Conservation (phyloP, 2,329 filamentous ascomycete genomes). For the Cyphellophora europaea region DNA sequence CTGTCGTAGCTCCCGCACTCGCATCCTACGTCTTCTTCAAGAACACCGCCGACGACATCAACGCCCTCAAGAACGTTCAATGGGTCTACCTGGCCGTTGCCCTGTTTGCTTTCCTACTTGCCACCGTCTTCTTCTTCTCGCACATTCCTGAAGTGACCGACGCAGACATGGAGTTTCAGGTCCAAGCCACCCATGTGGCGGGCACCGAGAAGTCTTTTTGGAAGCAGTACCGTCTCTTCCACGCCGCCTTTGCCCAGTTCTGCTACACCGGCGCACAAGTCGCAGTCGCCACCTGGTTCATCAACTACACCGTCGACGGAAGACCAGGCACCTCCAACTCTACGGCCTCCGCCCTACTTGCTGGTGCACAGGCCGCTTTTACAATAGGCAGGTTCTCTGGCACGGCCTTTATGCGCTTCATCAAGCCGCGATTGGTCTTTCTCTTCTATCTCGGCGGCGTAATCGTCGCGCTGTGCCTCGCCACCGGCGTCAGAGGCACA, state of each 20-base stretch:
- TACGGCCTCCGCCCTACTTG: constrained; percentile 57
- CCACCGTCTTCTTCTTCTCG: constrained; percentile 54
- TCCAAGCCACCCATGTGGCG: constrained; percentile 44
- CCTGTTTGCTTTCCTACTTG: constrained; percentile 58
- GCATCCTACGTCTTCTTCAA: constrained; percentile 67
- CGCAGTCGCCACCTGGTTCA: constrained; percentile 52
- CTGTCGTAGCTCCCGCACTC: constrained; percentile 61
- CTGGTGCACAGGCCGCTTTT: constrained; percentile 65
- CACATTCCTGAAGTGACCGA: constrained; percentile 64
- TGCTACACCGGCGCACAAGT: constrained; percentile 71
- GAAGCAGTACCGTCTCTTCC: constrained; percentile 67
- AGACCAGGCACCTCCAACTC: constrained; percentile 43
- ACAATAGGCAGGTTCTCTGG: constrained; percentile 64
- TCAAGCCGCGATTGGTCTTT: constrained; percentile 62
- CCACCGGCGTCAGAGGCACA: constrained; percentile 36
- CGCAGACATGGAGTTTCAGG: constrained; percentile 57
- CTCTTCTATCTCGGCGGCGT: constrained; percentile 56
- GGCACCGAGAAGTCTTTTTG: constrained; percentile 52
- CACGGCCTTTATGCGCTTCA: constrained; percentile 54
- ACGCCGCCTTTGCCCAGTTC: constrained; percentile 66
- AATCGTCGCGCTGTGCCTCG: constrained; percentile 48
- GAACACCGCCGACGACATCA: constrained; percentile 46
- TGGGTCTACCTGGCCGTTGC: constrained; percentile 73
- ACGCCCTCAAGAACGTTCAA: constrained; percentile 58
- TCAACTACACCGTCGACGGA: constrained; percentile 60